Conservation (phyloP, 2,329 filamentous ascomycete species). For the Pseudogymnoascus sp. region DNA sequence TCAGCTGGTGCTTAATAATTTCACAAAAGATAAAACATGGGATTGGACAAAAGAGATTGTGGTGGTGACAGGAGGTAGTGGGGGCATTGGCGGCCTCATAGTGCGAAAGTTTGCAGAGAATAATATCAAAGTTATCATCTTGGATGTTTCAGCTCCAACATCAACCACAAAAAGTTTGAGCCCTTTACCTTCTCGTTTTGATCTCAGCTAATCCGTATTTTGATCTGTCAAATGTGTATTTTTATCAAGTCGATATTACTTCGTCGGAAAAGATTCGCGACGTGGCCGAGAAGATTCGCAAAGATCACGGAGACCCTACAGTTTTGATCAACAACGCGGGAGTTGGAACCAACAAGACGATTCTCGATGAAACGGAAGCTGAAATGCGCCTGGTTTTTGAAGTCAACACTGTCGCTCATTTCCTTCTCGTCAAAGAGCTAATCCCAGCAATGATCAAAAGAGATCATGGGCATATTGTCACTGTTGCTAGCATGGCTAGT, state of each 20-base stretch:
- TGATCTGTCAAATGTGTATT: constrained; percentile 28
- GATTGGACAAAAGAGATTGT: constrained; percentile 61
- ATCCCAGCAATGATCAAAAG: constrained; percentile 42
- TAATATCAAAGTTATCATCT: constrained; percentile 57
- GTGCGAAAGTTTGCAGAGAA: constrained; percentile 56
- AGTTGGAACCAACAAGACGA: constrained; percentile 38
- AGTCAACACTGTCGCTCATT: constrained; percentile 45
- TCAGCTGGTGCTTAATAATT: constrained; percentile 35
- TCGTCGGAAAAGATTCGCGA: constrained; percentile 29
- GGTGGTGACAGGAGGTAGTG: constrained; percentile 62
- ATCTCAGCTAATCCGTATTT: not conserved
- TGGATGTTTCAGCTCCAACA: constrained; percentile 58
- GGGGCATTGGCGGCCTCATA: constrained; percentile 59
- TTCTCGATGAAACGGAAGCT: constrained; percentile 38
- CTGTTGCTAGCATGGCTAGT: constrained; percentile 46
- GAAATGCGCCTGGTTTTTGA: constrained; percentile 42
- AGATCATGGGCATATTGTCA: constrained; percentile 47
- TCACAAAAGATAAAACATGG: constrained; percentile 29
- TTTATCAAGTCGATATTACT: constrained; percentile 34
- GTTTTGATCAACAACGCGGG: constrained; percentile 34
- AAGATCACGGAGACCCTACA: constrained; percentile 30
- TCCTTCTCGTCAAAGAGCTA: constrained; percentile 43
- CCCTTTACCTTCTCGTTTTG: not conserved
- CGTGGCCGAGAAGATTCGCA: constrained; percentile 36
- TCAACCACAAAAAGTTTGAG: constrained; percentile 18